Percentiles rank a stretch among this genome's conserved stretches.
Conservation (phyloP, 345 rosid species). For the Euphorbia pulcherrima region DNA sequence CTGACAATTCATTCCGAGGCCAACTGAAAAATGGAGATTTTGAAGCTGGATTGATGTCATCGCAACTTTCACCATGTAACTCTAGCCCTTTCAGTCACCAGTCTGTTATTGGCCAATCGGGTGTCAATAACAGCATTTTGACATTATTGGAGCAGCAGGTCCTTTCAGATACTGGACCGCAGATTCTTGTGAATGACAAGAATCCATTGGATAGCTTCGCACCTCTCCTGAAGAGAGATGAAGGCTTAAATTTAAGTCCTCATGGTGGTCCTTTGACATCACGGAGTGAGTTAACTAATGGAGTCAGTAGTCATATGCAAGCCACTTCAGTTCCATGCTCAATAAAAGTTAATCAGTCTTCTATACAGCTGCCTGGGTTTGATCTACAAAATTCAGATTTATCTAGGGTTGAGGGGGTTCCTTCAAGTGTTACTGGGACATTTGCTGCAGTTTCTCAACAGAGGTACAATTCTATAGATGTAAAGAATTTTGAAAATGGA, state of each 20-base stretch:
- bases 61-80: slow-evolving; percentile 34
- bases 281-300: slow-evolving; percentile 15
- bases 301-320: slow-evolving; percentile 15
- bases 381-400: slow-evolving; percentile 22
- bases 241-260: slow-evolving; percentile 14
- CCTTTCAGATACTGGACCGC: slow-evolving; percentile 22
- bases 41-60: slow-evolving; percentile 47
- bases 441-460: slow-evolving; percentile 27
- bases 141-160: slow-evolving; percentile 42
- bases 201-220: slow-evolving; percentile 14
- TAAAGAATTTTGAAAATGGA: slow-evolving; percentile 20
- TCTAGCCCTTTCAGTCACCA: slow-evolving; percentile 21
- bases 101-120: slow-evolving; percentile 7
- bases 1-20: slow-evolving; percentile 17
- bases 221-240: slow-evolving; percentile 20
- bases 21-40: slow-evolving; percentile 21
- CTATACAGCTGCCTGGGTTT: slow-evolving; percentile 12
- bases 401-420: slow-evolving; percentile 31
- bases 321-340: slow-evolving; percentile 17
- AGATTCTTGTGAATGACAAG: slow-evolving; percentile 17
- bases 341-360: slow-evolving; percentile 14
- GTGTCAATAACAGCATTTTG: background rate
- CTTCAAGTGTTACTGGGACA: slow-evolving; percentile 18
- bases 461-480: slow-evolving; percentile 10
- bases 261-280: slow-evolving; percentile 17